Evolutionary conservation across 176 grass and related monocot species (phyloP).

Genomic region (Ensete ventricosum): DNA sequence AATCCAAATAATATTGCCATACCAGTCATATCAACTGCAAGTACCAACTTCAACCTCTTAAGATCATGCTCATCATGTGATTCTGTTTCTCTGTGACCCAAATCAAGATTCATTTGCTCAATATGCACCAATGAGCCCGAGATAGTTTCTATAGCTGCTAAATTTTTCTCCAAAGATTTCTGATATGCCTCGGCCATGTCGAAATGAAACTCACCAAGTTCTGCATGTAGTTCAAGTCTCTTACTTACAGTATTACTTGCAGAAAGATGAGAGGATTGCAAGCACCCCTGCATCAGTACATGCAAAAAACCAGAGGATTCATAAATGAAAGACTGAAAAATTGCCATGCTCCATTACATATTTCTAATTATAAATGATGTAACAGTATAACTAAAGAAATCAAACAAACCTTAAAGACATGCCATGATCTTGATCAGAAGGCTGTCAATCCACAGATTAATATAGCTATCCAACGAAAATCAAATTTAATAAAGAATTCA

Average conservation of each 20-base stretch:
- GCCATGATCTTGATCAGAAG: too few species aligned
- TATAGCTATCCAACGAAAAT: too few species aligned
- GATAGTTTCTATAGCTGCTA: constrained; percentile 20
- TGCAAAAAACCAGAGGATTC: background rate
- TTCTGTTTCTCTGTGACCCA: constrained; percentile 38
- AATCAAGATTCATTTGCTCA: constrained; percentile 46
- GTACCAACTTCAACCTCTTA: constrained; percentile 19
- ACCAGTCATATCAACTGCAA: constrained; percentile 56
- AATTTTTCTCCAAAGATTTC: constrained; percentile 40
- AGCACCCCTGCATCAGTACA: constrained; percentile 55
- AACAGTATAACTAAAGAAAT: background rate
- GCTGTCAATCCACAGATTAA: too few species aligned
- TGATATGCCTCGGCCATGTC: constrained; percentile 34
- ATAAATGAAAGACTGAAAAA: background rate
- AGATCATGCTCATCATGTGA: constrained; percentile 36
- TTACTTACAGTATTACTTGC: constrained; percentile 57
- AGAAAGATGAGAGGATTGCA: constrained; percentile 54
- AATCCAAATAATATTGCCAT: constrained; percentile 56
- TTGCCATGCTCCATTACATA: too few species aligned
- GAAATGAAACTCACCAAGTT: constrained; percentile 56
- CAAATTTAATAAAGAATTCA: background rate
- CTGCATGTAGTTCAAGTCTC: constrained; percentile 47
- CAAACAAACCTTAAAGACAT: background rate
- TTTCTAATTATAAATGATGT: background rate
- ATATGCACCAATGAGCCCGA: constrained; percentile 50